Evolutionary conservation across 2,329 filamentous ascomycete species (phyloP).

Genomic region (Calonectria henricotiae): DNA sequence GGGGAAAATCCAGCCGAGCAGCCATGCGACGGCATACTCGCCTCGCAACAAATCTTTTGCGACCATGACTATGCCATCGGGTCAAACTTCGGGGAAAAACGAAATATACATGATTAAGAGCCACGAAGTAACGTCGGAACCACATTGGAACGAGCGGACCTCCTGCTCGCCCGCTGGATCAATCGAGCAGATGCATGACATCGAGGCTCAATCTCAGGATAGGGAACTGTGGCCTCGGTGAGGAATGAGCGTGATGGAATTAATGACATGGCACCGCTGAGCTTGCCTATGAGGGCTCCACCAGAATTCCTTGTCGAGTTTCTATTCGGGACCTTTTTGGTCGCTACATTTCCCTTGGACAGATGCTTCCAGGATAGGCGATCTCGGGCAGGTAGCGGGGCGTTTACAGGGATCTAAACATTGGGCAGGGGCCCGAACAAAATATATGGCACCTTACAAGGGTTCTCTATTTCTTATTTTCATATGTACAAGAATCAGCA

Average conservation of each 20-base stretch:
- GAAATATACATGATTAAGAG: slow-evolving; percentile 60
- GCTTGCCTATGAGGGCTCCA: background rate
- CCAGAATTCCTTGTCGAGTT: slow-evolving; percentile 6
- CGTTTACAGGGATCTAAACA: slow-evolving; percentile 22
- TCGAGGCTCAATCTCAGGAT: slow-evolving; percentile 56
- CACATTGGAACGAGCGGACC: slow-evolving; percentile 45
- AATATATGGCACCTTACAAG: slow-evolving; percentile 24
- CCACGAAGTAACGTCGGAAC: slow-evolving; percentile 47
- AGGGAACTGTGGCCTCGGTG: slow-evolving; percentile 41
- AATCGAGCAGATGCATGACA: slow-evolving; percentile 53
- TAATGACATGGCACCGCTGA: slow-evolving; percentile 36
- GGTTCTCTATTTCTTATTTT: slow-evolving; percentile 10
- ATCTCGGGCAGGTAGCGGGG: slow-evolving; percentile 4
- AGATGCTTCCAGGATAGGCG: slow-evolving; percentile 13
- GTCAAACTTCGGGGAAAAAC: slow-evolving; percentile 53
- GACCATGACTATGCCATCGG: slow-evolving; percentile 37
- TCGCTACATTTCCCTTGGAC: background rate
- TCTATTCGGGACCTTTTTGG: background rate
- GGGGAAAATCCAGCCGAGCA: slow-evolving; percentile 26
- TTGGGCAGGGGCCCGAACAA: slow-evolving; percentile 1
- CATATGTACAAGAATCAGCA: slow-evolving; percentile 18
- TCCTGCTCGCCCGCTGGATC: slow-evolving; percentile 46
- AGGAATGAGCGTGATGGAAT: background rate
- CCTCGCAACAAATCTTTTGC: slow-evolving; percentile 44
- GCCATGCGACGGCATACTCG: slow-evolving; percentile 44